These are phyloP conservation scores for Cercophora sp. DNA, from an alignment of 495 filamentous ascomycete species.

Conservation along the genomic window DNA sequence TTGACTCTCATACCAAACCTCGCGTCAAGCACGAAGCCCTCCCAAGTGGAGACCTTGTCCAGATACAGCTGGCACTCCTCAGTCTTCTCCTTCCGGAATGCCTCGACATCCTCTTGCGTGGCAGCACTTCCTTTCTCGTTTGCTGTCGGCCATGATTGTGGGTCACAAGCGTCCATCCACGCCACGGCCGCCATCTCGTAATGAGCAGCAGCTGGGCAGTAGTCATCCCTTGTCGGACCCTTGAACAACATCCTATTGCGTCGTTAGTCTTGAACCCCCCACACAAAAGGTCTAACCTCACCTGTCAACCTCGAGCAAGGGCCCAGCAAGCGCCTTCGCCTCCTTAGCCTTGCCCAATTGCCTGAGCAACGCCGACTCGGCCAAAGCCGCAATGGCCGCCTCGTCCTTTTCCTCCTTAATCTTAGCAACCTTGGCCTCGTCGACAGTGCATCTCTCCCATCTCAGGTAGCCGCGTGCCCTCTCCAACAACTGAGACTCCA, in stretches of 20 bases:
- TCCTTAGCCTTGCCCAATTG: slow-evolving; percentile 56
- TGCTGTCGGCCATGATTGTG: slow-evolving; percentile 19
- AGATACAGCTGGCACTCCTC: slow-evolving; percentile 68
- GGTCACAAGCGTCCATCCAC: slow-evolving; percentile 60
- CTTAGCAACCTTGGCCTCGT: slow-evolving; percentile 55
- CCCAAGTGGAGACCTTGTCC: slow-evolving; percentile 78
- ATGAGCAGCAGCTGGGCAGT: slow-evolving; percentile 71
- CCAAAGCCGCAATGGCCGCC: slow-evolving; percentile 60
- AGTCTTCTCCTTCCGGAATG: slow-evolving; percentile 51
- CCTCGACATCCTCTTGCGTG: slow-evolving; percentile 25
- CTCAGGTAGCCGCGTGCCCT: slow-evolving; percentile 57
- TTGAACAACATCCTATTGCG: slow-evolving; percentile 63
- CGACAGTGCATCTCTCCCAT: slow-evolving; percentile 56
- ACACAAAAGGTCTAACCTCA: too few species aligned
- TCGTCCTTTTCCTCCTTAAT: slow-evolving; percentile 72
- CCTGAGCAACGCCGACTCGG: slow-evolving; percentile 65
- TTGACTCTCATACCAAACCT: slow-evolving; percentile 81
- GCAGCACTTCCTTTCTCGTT: not conserved
- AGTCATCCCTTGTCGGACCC: slow-evolving; percentile 72
- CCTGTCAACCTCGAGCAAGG: slow-evolving; percentile 61
- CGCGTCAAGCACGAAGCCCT: slow-evolving; percentile 80
- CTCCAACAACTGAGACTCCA: slow-evolving; percentile 62
- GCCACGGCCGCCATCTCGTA: slow-evolving; percentile 85
- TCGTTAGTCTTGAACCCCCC: too few species aligned
- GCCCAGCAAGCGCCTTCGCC: slow-evolving; percentile 59